Percentiles rank a stretch among this genome's conserved stretches.
phyloP scores from a whole-genome alignment of 1,284 basidiomycete genomes.

The Trichosporon inkin region DNA sequence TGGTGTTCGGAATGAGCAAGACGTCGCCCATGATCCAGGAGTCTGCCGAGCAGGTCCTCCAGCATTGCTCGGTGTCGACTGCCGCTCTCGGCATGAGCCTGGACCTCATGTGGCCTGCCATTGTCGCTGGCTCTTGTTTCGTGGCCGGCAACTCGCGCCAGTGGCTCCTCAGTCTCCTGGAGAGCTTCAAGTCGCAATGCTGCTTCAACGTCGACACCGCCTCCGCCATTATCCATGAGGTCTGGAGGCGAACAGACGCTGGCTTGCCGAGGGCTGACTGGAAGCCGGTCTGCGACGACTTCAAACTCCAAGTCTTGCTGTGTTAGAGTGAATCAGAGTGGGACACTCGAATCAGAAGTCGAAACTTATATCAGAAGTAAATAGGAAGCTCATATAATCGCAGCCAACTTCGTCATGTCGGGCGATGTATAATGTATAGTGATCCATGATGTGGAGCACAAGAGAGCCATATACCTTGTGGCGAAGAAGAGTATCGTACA shows the following conservation, averaged over 20 bases:
- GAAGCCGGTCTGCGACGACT: constrained; percentile 46
- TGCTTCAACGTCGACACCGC: constrained; percentile 58
- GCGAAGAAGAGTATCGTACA: background rate
- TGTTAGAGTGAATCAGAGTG: constrained; percentile 8
- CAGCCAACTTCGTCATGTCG: background rate
- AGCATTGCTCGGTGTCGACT: constrained; percentile 44
- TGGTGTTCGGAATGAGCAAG: constrained; percentile 51
- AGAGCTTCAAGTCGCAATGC: constrained; percentile 53
- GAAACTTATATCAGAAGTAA: background rate
- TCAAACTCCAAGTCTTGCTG: constrained; percentile 40
- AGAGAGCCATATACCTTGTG: background rate
- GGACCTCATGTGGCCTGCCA: constrained; percentile 53
- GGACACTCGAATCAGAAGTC: background rate
- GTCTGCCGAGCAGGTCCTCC: constrained; percentile 42
- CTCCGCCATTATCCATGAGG: constrained; percentile 53
- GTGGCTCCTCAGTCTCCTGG: constrained; percentile 52
- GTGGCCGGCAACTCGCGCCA: constrained; percentile 47
- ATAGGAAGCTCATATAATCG: background rate
- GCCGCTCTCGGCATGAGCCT: constrained; percentile 48
- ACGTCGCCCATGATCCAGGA: constrained; percentile 50
- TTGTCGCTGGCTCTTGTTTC: constrained; percentile 53
- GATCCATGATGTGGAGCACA: background rate
- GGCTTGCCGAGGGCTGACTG: constrained; percentile 37
- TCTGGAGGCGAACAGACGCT: constrained; percentile 45
- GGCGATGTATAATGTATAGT: constrained; percentile 5